Evolutionary conservation across 345 rosid species (phyloP), one percentile per base, ranked within the genome.

Genomic region (Lumnitzera racemosa): DNA sequence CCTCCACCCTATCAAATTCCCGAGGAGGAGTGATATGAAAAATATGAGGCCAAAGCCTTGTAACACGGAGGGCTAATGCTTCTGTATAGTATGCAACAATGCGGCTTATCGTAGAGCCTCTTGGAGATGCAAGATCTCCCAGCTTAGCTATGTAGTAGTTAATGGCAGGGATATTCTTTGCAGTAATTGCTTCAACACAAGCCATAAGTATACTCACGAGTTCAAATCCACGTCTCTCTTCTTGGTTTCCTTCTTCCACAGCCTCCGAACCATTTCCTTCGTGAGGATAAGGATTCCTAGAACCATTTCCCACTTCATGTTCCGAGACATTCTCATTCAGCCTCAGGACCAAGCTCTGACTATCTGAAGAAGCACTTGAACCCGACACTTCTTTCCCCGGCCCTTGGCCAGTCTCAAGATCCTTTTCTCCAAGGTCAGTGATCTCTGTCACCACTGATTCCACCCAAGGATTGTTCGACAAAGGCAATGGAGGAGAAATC

Each of bases 1-100:
- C 96, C 0, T 80, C 83, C 0, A 61, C 70, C 67, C 95, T 83
- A 55, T 88, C 97, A 58, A 86, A 67, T 47, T 90, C 99, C 51
- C 97, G 74, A 52, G 99, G 97, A 10, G 84, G 65, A 16, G 79
- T 79, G 59, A 94, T 72, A 56, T 90, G 95, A 74, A 94, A 94
- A 54, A 85, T 59, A 57, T 80, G 96, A 66, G 99, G 97, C 96
- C 95, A 94, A 67, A 90, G 77, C 78, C 96, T 82, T 2, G 90
- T 65, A 0, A 83, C 89, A 63, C 99, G 69, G 10, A 94, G 76
- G 12, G 96, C 84, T 57, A 94, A 70, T 9, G 95, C 99, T 74
- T 94, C 99, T 1, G 88, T 84, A 50, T 84, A 90, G 81, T 90
- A 90, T 56, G 95, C 79, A 17, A 71, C 64, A 51, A 94, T 78